A percentile compares a stretch with the other conserved stretches of the same genome.
Conservation (phyloP, 192 early-diverging fungal species). For the Chytriomyces hyalinus region DNA sequence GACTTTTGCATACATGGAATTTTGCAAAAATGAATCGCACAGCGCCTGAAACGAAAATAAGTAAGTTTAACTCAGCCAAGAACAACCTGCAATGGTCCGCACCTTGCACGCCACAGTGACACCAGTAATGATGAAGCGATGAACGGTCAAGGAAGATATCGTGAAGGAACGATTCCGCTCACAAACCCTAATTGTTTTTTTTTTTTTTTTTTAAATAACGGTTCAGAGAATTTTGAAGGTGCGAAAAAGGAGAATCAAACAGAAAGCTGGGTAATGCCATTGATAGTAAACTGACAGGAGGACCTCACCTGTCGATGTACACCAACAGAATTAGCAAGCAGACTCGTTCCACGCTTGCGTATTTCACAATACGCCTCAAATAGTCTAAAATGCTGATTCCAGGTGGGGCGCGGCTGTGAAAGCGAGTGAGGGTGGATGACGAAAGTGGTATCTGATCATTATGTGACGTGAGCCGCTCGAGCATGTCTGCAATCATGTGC, state of each 20-base stretch:
- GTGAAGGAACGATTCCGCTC: conserved; percentile 74
- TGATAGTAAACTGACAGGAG: not conserved
- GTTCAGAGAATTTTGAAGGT: not conserved
- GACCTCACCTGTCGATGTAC: conserved; percentile 80
- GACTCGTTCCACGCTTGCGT: conserved; percentile 86
- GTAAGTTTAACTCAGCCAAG: not conserved
- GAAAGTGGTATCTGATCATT: conserved; percentile 73
- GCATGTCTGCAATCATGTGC: conserved; percentile 53
- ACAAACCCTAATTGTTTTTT: conserved; percentile 60
- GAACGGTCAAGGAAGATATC: conserved; percentile 90
- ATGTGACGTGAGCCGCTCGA: conserved; percentile 61
- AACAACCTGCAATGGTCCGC: not conserved
- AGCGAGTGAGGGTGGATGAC: conserved; percentile 77
- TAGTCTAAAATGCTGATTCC: conserved; percentile 88
- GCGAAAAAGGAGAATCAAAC: conserved; percentile 12
- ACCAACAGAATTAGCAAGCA: conserved; percentile 88
- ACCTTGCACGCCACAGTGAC: conserved; percentile 40
- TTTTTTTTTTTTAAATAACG: not conserved
- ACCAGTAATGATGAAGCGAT: conserved; percentile 53
- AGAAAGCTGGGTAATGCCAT: not conserved
- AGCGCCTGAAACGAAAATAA: conserved; percentile 28
- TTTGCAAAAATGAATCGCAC: conserved; percentile 56
- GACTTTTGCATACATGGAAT: conserved; percentile 92
- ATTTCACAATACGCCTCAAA: conserved; percentile 86
- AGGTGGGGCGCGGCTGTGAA: conserved; percentile 92